Conservation (phyloP, 2,329 filamentous ascomycete species). For the Calycina herbarum region DNA sequence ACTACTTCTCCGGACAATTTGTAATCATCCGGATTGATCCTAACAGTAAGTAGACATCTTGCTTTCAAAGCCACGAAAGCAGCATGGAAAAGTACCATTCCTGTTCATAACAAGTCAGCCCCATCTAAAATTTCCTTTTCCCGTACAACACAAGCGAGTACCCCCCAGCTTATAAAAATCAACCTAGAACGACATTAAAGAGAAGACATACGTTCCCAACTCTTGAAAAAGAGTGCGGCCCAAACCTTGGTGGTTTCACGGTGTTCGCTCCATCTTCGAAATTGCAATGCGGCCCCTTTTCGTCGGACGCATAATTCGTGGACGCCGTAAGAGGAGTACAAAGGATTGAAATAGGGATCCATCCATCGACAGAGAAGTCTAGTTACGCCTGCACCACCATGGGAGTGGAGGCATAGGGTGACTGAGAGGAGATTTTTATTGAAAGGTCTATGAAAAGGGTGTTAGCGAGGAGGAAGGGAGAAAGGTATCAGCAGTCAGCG, state of each 20-base stretch:
- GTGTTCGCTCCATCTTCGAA: conserved; percentile 52
- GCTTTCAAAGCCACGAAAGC: conserved; percentile 58
- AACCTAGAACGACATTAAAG: neutral
- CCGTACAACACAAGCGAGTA: neutral
- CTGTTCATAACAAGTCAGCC: conserved; percentile 37
- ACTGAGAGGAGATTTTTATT: conserved; percentile 56
- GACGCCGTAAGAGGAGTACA: conserved; percentile 51
- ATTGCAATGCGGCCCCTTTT: conserved; percentile 48
- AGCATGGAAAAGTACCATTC: conserved; percentile 60
- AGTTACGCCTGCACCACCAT: conserved; percentile 39
- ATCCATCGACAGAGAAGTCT: conserved; percentile 38
- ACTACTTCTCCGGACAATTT: conserved; percentile 49
- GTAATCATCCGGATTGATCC: conserved; percentile 49
- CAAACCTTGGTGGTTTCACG: conserved; percentile 50
- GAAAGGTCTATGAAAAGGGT: conserved; percentile 45
- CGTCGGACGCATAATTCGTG: conserved; percentile 56
- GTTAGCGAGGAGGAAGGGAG: conserved; percentile 1
- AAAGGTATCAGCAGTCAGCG: neutral
- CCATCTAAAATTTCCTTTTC: neutral
- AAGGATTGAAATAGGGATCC: conserved; percentile 30
- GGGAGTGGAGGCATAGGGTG: conserved; percentile 50
- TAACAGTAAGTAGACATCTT: conserved; percentile 47
- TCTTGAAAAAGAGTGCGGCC: conserved; percentile 56
- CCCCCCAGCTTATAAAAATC: no score
- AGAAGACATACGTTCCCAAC: conserved; percentile 56